phyloP scores from a whole-genome alignment of 2,329 filamentous ascomycete species.

The Triangularia verruculosa region DNA sequence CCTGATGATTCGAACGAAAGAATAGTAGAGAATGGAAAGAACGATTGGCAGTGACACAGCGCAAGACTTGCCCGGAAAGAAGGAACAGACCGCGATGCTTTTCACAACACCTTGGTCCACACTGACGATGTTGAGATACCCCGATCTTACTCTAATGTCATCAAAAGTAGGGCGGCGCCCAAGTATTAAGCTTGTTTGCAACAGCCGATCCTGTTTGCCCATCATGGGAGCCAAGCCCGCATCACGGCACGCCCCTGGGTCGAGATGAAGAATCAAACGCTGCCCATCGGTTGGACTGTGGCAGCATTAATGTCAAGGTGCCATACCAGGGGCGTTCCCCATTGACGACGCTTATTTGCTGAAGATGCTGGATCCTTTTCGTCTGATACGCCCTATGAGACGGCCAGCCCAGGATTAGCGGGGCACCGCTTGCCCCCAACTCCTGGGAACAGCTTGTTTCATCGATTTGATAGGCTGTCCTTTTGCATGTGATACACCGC shows the following conservation, averaged over 20 bases:
- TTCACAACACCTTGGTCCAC: not conserved
- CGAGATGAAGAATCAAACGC: not conserved
- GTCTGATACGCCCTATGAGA: not conserved
- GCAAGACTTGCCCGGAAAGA: not conserved
- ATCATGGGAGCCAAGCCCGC: conserved; percentile 3
- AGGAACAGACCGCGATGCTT: not conserved
- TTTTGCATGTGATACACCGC: not conserved
- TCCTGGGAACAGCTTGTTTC: conserved; percentile 3
- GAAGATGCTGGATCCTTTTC: not conserved
- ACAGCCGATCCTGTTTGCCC: not conserved
- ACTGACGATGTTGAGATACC: not conserved
- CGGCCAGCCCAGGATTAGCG: not conserved
- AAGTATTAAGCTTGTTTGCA: conserved; percentile 8
- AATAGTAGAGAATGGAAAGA: not conserved
- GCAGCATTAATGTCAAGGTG: not conserved
- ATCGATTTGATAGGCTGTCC: not conserved
- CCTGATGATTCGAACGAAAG: not conserved
- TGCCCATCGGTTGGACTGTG: not conserved
- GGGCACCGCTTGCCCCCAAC: not conserved
- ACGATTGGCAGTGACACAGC: not conserved
- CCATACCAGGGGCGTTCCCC: not conserved
- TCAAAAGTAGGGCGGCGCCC: not conserved
- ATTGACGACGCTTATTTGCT: not conserved
- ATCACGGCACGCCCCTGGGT: conserved; percentile 1
- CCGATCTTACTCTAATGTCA: not conserved